Conservation (phyloP, 345 rosid genomes). For the Chamaenerion angustifolium region DNA sequence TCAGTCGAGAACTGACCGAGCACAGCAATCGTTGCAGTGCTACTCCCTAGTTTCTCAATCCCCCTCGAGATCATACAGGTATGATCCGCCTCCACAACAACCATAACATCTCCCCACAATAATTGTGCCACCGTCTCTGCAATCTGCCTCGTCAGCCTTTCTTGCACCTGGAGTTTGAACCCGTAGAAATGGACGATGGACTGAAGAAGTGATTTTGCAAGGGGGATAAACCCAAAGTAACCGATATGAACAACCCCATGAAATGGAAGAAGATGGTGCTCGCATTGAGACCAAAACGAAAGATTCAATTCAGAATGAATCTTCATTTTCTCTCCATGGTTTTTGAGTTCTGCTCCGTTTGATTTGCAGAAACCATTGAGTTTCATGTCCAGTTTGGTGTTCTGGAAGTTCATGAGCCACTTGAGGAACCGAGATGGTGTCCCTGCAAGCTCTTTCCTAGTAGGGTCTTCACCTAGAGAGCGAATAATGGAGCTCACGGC, state of each 20-base stretch:
- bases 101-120: constrained; percentile 75
- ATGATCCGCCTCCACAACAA: constrained; percentile 81
- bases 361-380: constrained; percentile 29
- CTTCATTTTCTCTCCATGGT: constrained; percentile 14
- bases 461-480: constrained; percentile 89
- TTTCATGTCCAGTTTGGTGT: constrained; percentile 45
- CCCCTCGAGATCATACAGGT: constrained; percentile 95
- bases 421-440: constrained; percentile 62
- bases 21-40: constrained; percentile 65
- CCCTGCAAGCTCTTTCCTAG: constrained; percentile 62
- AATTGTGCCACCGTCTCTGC: constrained; percentile 62
- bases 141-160: constrained; percentile 80
- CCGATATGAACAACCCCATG: constrained; percentile 85
- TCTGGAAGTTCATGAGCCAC: constrained; percentile 84
- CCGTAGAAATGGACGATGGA: constrained; percentile 77
- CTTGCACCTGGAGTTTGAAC: constrained; percentile 97
- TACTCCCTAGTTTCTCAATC: constrained; percentile 85
- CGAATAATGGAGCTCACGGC: constrained; percentile 56
- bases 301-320: constrained; percentile 56
- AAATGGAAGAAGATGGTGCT: constrained; percentile 96
- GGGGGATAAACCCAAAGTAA: constrained; percentile 41
- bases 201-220: constrained; percentile 42
- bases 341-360: constrained; percentile 17
- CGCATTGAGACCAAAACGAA: constrained; percentile 83
- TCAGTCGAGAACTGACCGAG: constrained; percentile 71